Evolutionary conservation across 2,329 filamentous ascomycete species (phyloP).

Genomic region (Fusarium piperis): DNA sequence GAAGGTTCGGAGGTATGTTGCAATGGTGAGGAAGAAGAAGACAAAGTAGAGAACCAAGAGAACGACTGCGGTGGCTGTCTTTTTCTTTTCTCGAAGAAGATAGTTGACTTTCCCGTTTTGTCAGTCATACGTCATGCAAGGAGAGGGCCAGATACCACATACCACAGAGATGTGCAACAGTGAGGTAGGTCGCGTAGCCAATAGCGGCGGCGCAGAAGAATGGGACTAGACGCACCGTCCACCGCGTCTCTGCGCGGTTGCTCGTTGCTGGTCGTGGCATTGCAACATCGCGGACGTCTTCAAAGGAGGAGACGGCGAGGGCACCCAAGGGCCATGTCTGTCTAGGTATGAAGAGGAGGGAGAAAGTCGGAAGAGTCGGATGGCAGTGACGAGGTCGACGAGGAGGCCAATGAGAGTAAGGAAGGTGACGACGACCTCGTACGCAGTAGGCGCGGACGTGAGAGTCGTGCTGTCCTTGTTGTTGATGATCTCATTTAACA

Average conservation of each 20-base stretch:
- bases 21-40: slow-evolving; percentile 72
- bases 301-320: slow-evolving; percentile 5
- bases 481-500: not conserved
- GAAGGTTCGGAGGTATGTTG: slow-evolving; percentile 77
- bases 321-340: not conserved
- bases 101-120: slow-evolving; percentile 66
- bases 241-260: slow-evolving; percentile 45
- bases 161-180: slow-evolving; percentile 76
- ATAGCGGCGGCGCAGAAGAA: slow-evolving; percentile 72
- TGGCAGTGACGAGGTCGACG: not conserved
- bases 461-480: not conserved
- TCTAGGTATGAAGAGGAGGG: not conserved
- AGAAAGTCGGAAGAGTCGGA: not conserved
- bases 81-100: slow-evolving; percentile 64
- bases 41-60: slow-evolving; percentile 79
- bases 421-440: not conserved
- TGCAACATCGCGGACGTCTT: slow-evolving; percentile 41
- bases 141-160: slow-evolving; percentile 45
- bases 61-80: slow-evolving; percentile 68
- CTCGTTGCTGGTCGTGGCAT: slow-evolving; percentile 45
- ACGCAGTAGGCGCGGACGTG: not conserved
- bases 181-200: slow-evolving; percentile 76
- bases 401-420: not conserved
- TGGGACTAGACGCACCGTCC: slow-evolving; percentile 70
- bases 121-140: not conserved